Conservation (phyloP, 2,329 filamentous ascomycete species). For the Botryotinia calthae region DNA sequence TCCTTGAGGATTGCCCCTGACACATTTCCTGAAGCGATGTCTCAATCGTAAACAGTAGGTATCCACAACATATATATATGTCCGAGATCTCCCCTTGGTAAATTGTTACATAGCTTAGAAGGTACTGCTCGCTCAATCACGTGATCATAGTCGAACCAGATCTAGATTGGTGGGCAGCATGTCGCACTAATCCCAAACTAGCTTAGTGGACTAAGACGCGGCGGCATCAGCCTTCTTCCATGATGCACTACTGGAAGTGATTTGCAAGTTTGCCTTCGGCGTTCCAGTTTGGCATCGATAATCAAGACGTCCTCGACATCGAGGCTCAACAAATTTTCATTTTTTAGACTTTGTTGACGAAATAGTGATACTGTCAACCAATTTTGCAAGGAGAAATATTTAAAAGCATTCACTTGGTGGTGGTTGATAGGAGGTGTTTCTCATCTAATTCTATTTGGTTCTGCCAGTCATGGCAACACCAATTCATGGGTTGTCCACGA, state of each 20-base stretch:
- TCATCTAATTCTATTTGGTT: constrained; percentile 16
- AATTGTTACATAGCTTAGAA: not conserved
- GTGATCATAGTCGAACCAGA: not conserved
- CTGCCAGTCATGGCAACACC: constrained; percentile 18
- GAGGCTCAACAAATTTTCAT: constrained; percentile 2
- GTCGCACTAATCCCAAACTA: not conserved
- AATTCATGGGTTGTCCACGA: constrained; percentile 7
- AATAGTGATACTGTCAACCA: not conserved
- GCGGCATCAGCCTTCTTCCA: not conserved
- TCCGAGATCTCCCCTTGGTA: not conserved
- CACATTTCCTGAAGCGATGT: not conserved
- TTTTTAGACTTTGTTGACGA: not conserved
- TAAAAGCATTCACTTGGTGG: constrained; percentile 1
- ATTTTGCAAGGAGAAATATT: not conserved
- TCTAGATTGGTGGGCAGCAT: not conserved
- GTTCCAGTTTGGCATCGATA: constrained; percentile 12
- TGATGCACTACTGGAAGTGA: not conserved
- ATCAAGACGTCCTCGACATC: not conserved
- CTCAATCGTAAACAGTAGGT: not conserved
- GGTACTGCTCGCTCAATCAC: not conserved
- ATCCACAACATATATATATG: not conserved
- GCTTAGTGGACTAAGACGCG: not conserved
- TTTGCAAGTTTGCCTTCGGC: constrained; percentile 9
- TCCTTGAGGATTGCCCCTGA: not conserved
- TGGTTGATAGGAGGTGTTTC: constrained; percentile 20